Percentiles rank a stretch among this genome's conserved stretches.
Conservation (phyloP, 2,329 filamentous ascomycete species). For the Clonostachys byssicola region DNA sequence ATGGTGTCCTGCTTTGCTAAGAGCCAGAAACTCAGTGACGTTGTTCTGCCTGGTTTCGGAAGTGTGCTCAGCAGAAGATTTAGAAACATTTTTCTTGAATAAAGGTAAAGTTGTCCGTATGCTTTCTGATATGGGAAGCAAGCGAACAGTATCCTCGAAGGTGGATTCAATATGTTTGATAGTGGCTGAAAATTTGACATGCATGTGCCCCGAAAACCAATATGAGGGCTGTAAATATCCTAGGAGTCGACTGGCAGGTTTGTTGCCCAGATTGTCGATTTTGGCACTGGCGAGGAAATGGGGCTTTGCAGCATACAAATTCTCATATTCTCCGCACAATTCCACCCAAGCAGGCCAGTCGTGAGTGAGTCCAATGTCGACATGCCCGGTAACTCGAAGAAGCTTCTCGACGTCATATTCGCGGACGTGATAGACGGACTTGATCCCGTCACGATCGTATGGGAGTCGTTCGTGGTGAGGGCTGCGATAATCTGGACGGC, state of each 20-base stretch:
- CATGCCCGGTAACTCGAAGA: constrained; percentile 75
- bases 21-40: constrained; percentile 76
- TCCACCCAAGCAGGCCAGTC: constrained; percentile 92
- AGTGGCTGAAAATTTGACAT: constrained; percentile 78
- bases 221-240: constrained; percentile 75
- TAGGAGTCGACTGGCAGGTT: constrained; percentile 75
- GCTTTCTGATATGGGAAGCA: not conserved
- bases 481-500: constrained; percentile 80
- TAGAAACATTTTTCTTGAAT: constrained; percentile 19
- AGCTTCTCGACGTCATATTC: constrained; percentile 91
- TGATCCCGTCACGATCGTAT: constrained; percentile 72
- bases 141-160: not conserved
- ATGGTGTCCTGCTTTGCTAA: constrained; percentile 84
- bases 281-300: constrained; percentile 73
- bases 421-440: constrained; percentile 82
- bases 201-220: constrained; percentile 94
- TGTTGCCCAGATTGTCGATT: constrained; percentile 72
- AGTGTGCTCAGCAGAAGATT: constrained; percentile 54
- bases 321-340: constrained; percentile 64
- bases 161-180: constrained; percentile 45
- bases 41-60: constrained; percentile 74
- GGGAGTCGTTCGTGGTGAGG: constrained; percentile 82
- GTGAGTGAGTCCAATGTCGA: constrained; percentile 89
- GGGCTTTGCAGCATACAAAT: constrained; percentile 69
- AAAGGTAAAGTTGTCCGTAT: constrained; percentile 9